These are phyloP conservation scores for Ephemerocybe angulata DNA, from an alignment of 768 basidiomycete genomes.

Conservation along the genomic window DNA sequence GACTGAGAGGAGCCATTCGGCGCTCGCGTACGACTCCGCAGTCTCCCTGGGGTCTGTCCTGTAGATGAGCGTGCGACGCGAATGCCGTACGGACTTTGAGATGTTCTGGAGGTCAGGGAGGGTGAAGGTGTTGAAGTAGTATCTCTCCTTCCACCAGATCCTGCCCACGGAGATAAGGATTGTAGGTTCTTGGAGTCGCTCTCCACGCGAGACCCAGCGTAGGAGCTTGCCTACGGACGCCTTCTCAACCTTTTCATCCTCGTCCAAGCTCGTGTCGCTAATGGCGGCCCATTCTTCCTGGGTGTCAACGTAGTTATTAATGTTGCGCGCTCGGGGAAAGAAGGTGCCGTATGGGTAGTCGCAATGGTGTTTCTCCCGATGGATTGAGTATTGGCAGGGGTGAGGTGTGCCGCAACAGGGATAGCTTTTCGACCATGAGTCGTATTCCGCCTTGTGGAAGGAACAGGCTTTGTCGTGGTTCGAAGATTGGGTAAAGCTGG, in stretches of 20 bases:
- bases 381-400: conserved; percentile 33
- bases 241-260: conserved; percentile 21
- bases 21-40: conserved; percentile 32
- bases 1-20: conserved; percentile 36
- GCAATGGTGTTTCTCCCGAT: conserved; percentile 37
- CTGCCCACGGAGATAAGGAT: conserved; percentile 36
- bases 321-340: conserved; percentile 29
- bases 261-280: conserved; percentile 36
- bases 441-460: conserved; percentile 34
- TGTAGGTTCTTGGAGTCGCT: conserved; percentile 28
- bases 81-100: conserved; percentile 29
- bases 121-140: conserved; percentile 38
- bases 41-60: conserved; percentile 27
- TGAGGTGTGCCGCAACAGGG: conserved; percentile 34
- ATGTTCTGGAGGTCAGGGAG: conserved; percentile 32
- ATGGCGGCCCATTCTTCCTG: conserved; percentile 30
- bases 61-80: conserved; percentile 33
- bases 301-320: conserved; percentile 33
- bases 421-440: conserved; percentile 31
- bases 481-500: conserved; percentile 31
- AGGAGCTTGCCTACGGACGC: conserved; percentile 29
- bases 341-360: conserved; percentile 39
- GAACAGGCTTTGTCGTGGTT: conserved; percentile 38
- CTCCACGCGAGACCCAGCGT: conserved; percentile 34
- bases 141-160: conserved; percentile 29